These are phyloP conservation scores for Leishmania mexicana DNA, from an alignment of 208 protist species.

Conservation along the genomic window DNA sequence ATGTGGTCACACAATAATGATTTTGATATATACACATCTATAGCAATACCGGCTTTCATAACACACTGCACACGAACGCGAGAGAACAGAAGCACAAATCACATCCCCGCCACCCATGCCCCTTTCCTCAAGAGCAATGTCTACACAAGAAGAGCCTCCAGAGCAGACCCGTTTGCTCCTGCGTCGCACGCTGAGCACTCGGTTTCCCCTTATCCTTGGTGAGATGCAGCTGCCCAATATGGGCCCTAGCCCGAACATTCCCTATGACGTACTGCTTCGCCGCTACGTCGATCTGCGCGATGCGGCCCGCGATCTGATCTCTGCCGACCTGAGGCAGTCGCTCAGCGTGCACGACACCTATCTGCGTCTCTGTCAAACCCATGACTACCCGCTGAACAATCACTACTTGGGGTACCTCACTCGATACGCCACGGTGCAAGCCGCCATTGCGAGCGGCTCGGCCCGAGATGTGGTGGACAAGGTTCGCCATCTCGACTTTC, in stretches of 20 bases:
- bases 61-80: neutral
- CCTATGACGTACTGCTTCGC: slow-evolving; percentile 1
- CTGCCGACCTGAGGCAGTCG: slow-evolving; percentile 4
- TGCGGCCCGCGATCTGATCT: slow-evolving; percentile 5
- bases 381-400: slow-evolving; percentile 2
- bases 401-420: slow-evolving; percentile 9
- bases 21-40: neutral
- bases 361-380: slow-evolving; percentile 1
- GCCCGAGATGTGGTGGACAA: neutral
- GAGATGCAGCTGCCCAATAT: neutral
- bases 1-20: neutral
- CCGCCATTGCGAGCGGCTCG: slow-evolving; percentile 1
- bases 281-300: slow-evolving; percentile 8
- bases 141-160: neutral
- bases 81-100: neutral
- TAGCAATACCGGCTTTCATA: neutral
- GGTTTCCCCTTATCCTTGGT: too few species aligned
- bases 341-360: slow-evolving; percentile 13
- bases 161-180: neutral
- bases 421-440: slow-evolving; percentile 6
- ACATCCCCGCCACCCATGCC: neutral
- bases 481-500: slow-evolving; percentile 36
- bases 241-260: neutral
- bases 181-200: neutral
- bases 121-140: neutral